Evolutionary conservation across 176 grass and related monocot genomes (phyloP).

Genomic region (Carex parvula): DNA sequence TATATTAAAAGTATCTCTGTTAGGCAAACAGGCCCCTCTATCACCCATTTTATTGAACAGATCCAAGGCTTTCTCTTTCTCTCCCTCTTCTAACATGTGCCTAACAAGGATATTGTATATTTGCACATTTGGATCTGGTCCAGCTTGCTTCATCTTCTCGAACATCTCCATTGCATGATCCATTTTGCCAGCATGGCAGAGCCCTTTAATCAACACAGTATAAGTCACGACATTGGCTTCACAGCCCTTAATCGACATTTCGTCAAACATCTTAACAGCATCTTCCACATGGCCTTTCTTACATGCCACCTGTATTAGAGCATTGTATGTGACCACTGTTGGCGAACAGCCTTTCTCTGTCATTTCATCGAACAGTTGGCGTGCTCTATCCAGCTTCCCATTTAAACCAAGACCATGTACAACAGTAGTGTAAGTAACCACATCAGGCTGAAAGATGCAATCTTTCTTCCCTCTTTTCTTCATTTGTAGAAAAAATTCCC

Average conservation of each 20-base stretch:
- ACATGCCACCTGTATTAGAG: slow-evolving; percentile 82
- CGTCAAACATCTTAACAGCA: slow-evolving; percentile 57
- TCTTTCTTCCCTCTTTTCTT: slow-evolving; percentile 63
- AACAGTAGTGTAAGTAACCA: slow-evolving; percentile 80
- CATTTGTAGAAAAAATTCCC: slow-evolving; percentile 85
- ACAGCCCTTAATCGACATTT: slow-evolving; percentile 44
- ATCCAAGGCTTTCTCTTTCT: slow-evolving; percentile 59
- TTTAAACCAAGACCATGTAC: slow-evolving; percentile 60
- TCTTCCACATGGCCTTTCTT: slow-evolving; percentile 68
- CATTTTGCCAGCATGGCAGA: slow-evolving; percentile 68
- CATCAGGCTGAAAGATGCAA: slow-evolving; percentile 49
- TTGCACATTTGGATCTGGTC: slow-evolving; percentile 63
- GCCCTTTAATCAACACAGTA: slow-evolving; percentile 66
- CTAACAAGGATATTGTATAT: slow-evolving; percentile 70
- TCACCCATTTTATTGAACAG: slow-evolving; percentile 70
- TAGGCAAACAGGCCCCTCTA: slow-evolving; percentile 57
- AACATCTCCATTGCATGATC: slow-evolving; percentile 57
- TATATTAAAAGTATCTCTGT: slow-evolving; percentile 86
- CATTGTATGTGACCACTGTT: slow-evolving; percentile 67
- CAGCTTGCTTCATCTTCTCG: slow-evolving; percentile 56
- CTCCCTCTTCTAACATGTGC: slow-evolving; percentile 74
- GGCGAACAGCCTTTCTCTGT: slow-evolving; percentile 48
- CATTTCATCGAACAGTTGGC: slow-evolving; percentile 83
- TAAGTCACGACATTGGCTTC: slow-evolving; percentile 65
- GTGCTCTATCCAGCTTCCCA: slow-evolving; percentile 54